These are phyloP conservation scores for Vitis hybrid DNA, from an alignment of 177 flowering plant genomes.

Conservation along the genomic window DNA sequence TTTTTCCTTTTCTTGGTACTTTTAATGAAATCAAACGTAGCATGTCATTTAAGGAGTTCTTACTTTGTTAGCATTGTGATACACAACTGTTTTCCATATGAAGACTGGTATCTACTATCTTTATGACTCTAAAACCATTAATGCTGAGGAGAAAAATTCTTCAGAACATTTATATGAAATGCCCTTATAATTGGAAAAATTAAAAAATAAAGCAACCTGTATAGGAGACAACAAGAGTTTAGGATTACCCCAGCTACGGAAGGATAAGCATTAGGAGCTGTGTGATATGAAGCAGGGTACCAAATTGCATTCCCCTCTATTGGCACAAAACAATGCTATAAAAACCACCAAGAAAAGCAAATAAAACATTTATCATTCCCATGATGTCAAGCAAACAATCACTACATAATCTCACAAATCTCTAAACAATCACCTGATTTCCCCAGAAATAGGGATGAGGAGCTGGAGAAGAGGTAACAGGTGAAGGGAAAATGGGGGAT, in stretches of 20 bases:
- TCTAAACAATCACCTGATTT: background rate
- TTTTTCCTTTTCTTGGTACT: too few species aligned
- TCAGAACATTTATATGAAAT: too few species aligned
- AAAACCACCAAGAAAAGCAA: background rate
- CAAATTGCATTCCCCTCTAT: background rate
- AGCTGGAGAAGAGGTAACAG: background rate
- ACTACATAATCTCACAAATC: background rate
- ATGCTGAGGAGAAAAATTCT: too few species aligned
- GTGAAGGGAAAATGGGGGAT: background rate
- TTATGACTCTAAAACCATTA: too few species aligned
- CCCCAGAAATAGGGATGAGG: background rate
- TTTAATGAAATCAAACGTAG: too few species aligned
- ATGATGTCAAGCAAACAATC: background rate
- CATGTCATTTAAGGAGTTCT: background rate
- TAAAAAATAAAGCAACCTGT: background rate
- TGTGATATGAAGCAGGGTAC: too few species aligned
- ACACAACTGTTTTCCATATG: background rate
- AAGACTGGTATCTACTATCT: background rate
- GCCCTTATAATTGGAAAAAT: background rate
- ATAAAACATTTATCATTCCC: background rate
- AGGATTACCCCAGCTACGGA: background rate
- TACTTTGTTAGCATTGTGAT: slow-evolving; percentile 1
- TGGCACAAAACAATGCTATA: background rate
- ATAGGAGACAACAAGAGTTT: background rate
- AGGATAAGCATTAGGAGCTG: background rate